phyloP scores from a whole-genome alignment of 2,329 filamentous ascomycete species.

The Neonectria faginata region DNA sequence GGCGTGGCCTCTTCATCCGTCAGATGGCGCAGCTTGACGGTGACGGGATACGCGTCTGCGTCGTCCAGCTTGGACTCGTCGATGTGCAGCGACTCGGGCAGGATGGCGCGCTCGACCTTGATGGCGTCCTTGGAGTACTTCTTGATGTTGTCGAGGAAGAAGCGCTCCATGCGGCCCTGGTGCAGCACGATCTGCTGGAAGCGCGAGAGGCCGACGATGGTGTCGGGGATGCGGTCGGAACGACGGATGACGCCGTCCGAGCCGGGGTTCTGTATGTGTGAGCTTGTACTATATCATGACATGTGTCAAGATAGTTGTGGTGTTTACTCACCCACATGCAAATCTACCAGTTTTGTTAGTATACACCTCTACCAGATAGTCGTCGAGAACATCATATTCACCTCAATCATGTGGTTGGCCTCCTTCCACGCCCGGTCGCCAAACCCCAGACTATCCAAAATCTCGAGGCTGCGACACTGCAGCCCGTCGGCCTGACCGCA shows the following conservation, averaged over 20 bases:
- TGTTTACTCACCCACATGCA: slow-evolving; percentile 4
- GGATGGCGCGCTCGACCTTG: slow-evolving; percentile 68
- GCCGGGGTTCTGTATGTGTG: slow-evolving; percentile 67
- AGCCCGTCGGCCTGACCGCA: slow-evolving; percentile 33
- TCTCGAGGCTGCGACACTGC: slow-evolving; percentile 62
- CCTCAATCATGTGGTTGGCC: slow-evolving; percentile 75
- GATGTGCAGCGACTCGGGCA: slow-evolving; percentile 67
- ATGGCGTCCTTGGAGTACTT: slow-evolving; percentile 48
- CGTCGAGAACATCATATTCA: not conserved
- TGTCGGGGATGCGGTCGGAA: slow-evolving; percentile 72
- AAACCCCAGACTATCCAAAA: slow-evolving; percentile 79
- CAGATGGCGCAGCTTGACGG: slow-evolving; percentile 67
- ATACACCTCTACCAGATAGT: not conserved
- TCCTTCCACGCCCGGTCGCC: slow-evolving; percentile 74
- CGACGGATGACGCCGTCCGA: slow-evolving; percentile 66
- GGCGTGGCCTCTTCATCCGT: slow-evolving; percentile 19
- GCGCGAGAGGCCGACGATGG: slow-evolving; percentile 67
- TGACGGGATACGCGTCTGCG: slow-evolving; percentile 68
- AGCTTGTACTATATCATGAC: slow-evolving; percentile 16
- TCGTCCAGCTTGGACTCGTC: slow-evolving; percentile 63
- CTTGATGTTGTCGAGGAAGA: slow-evolving; percentile 72
- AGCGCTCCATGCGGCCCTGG: slow-evolving; percentile 77
- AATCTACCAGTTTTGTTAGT: not conserved
- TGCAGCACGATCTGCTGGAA: slow-evolving; percentile 77
- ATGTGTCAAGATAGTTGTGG: too few species aligned